Percentiles rank a stretch among this genome's conserved stretches.
phyloP scores from a whole-genome alignment of 2,329 filamentous ascomycete genomes.

The Aspergillus tubingensis region DNA sequence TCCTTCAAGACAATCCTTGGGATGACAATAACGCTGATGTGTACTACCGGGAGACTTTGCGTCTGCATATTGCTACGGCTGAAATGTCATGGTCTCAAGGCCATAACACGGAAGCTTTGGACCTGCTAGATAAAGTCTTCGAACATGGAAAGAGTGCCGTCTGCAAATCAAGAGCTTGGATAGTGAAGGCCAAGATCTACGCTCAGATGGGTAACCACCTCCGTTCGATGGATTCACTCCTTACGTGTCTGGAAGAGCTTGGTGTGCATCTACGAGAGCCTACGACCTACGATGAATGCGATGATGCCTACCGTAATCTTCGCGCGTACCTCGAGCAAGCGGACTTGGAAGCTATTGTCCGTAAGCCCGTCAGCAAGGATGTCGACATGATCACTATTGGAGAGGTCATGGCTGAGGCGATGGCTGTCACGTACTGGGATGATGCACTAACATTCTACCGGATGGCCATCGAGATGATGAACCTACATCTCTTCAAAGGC shows the following conservation, averaged over 20 bases:
- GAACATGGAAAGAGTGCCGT: constrained; percentile 68
- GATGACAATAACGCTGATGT: constrained; percentile 68
- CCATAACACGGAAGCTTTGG: constrained; percentile 66
- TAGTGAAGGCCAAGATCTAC: constrained; percentile 77
- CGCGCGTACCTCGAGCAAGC: constrained; percentile 61
- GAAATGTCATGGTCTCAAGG: constrained; percentile 82
- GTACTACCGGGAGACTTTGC: constrained; percentile 82
- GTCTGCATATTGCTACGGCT: constrained; percentile 74
- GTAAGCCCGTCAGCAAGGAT: constrained; percentile 46
- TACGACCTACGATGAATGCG: constrained; percentile 74
- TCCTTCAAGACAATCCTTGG: constrained; percentile 84
- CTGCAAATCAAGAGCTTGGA: constrained; percentile 81
- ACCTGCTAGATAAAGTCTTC: constrained; percentile 71
- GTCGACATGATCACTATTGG: constrained; percentile 49
- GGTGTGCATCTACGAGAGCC: constrained; percentile 66
- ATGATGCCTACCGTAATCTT: constrained; percentile 68
- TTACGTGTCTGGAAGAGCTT: constrained; percentile 69
- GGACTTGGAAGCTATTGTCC: constrained; percentile 48
- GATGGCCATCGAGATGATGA: constrained; percentile 59
- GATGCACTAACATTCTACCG: constrained; percentile 62
- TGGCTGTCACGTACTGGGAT: constrained; percentile 62
- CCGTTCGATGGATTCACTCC: constrained; percentile 69
- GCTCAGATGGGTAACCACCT: constrained; percentile 71
- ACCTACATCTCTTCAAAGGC: constrained; percentile 56
- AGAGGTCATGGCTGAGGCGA: constrained; percentile 59